Conservation (phyloP, 441 rosid species). For the Rhodomyrtus psidioides region DNA sequence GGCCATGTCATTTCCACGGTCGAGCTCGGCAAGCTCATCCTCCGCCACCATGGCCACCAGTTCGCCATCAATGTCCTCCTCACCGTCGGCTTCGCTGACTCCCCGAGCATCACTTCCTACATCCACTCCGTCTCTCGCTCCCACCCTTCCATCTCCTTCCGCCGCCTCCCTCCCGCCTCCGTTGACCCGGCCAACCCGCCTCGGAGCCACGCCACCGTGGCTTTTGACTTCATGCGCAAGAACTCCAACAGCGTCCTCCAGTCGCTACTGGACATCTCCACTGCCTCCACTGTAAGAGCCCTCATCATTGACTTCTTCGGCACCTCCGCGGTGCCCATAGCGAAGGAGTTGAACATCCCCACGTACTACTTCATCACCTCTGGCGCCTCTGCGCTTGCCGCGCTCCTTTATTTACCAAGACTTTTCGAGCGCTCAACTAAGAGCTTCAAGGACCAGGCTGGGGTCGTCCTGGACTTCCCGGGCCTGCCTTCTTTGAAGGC, state of each 20-base stretch:
- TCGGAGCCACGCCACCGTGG: background rate
- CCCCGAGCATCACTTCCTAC: slow-evolving; percentile 27
- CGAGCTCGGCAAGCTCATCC: slow-evolving; percentile 23
- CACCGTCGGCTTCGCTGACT: slow-evolving; percentile 11
- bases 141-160: slow-evolving; percentile 21
- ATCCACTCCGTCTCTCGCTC: slow-evolving; percentile 16
- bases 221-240: slow-evolving; percentile 19
- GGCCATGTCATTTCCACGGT: slow-evolving; percentile 27
- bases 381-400: slow-evolving; percentile 31
- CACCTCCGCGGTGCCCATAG: slow-evolving; percentile 17
- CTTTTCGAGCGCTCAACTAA: slow-evolving; percentile 12
- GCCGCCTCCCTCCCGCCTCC: slow-evolving; percentile 4
- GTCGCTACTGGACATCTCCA: slow-evolving; percentile 12
- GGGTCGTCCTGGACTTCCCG: slow-evolving; percentile 14
- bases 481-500: slow-evolving; percentile 32
- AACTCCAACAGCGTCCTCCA: slow-evolving; percentile 30
- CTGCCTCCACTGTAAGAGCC: background rate
- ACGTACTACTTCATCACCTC: slow-evolving; percentile 36
- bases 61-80: slow-evolving; percentile 26
- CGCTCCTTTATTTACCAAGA: slow-evolving; percentile 18
- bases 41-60: slow-evolving; percentile 5
- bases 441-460: slow-evolving; percentile 22
- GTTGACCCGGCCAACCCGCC: background rate
- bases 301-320: slow-evolving; percentile 39
- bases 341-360: slow-evolving; percentile 26